These are phyloP conservation scores for Neurospora sp. DNA, from an alignment of 495 filamentous ascomycete species.

Conservation along the genomic window DNA sequence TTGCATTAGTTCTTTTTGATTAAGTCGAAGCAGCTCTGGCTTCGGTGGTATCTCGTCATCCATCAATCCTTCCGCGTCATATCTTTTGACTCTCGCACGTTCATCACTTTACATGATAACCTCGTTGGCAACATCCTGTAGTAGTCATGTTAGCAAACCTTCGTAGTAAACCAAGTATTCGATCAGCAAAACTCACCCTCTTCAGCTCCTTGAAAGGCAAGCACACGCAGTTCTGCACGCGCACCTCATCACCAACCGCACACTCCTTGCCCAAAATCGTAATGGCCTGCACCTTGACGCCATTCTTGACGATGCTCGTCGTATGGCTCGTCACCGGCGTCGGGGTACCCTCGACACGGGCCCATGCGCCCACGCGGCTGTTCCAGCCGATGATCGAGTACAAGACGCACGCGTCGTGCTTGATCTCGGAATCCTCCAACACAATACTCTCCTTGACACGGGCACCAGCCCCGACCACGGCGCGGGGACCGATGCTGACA, in stretches of 20 bases:
- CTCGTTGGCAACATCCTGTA: constrained; percentile 81
- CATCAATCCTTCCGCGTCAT: background rate
- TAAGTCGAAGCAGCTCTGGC: background rate
- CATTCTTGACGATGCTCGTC: constrained; percentile 92
- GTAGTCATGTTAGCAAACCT: constrained; percentile 22
- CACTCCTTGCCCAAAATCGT: constrained; percentile 98
- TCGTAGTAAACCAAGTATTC: background rate
- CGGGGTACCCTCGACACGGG: constrained; percentile 91
- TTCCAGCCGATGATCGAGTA: constrained; percentile 98
- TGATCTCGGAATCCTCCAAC: constrained; percentile 89
- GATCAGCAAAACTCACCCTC: constrained; percentile 53
- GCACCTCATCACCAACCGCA: constrained; percentile 84
- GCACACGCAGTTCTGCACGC: constrained; percentile 97
- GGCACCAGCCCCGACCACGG: constrained; percentile 71
- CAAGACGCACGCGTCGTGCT: constrained; percentile 91
- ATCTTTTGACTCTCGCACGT: background rate
- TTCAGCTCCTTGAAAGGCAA: constrained; percentile 98
- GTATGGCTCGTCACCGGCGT: constrained; percentile 82
- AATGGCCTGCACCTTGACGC: constrained; percentile 97
- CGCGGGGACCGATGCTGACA: constrained; percentile 88
- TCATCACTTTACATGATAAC: constrained; percentile 72
- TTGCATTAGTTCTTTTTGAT: background rate
- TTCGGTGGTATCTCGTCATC: background rate
- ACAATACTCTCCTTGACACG: constrained; percentile 97
- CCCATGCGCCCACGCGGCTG: constrained; percentile 93